Conservation (phyloP, 2,329 filamentous ascomycete genomes). For the Fusarium incarnatum region DNA sequence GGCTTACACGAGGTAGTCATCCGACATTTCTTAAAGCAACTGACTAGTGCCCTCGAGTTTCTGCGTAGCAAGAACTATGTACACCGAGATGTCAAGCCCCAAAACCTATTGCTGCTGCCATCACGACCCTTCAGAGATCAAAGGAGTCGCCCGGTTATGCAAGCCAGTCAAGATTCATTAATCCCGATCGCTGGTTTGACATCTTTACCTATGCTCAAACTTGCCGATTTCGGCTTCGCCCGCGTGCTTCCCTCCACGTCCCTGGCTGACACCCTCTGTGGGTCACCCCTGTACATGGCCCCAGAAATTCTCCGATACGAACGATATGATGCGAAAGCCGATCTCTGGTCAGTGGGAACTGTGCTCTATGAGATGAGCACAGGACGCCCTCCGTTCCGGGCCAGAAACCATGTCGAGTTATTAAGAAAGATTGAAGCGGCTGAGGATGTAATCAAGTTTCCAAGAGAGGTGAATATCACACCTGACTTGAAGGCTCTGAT, state of each 20-base stretch:
- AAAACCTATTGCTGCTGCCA: conserved; percentile 92
- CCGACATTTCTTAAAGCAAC: conserved; percentile 94
- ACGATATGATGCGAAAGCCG: conserved; percentile 95
- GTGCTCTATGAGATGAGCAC: conserved; percentile 96
- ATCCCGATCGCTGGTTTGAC: conserved; percentile 83
- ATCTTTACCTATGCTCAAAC: conserved; percentile 94
- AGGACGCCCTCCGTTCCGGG: conserved; percentile 89
- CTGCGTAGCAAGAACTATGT: conserved; percentile 87
- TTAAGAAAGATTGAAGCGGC: conserved; percentile 90
- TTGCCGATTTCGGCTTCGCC: conserved; percentile 99
- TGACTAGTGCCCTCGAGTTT: conserved; percentile 91
- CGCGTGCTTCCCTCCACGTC: conserved; percentile 90
- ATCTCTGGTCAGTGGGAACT: conserved; percentile 97
- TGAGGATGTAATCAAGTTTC: conserved; percentile 87
- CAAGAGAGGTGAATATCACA: conserved; percentile 76
- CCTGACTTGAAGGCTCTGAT: conserved; percentile 84
- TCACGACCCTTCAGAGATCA: conserved; percentile 76
- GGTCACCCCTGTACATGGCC: conserved; percentile 98
- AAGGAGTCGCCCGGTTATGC: conserved; percentile 70
- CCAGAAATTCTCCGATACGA: conserved; percentile 97
- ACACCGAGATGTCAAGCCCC: conserved; percentile 96
- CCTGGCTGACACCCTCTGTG: conserved; percentile 94
- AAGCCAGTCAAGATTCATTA: conserved; percentile 81
- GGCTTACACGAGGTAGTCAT: conserved; percentile 98
- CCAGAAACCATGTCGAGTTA: conserved; percentile 93